A percentile compares a stretch with the other conserved stretches of the same genome.
Evolutionary conservation across 1,284 basidiomycete species (phyloP).

Genomic region (Apiotrichum gamsii): DNA sequence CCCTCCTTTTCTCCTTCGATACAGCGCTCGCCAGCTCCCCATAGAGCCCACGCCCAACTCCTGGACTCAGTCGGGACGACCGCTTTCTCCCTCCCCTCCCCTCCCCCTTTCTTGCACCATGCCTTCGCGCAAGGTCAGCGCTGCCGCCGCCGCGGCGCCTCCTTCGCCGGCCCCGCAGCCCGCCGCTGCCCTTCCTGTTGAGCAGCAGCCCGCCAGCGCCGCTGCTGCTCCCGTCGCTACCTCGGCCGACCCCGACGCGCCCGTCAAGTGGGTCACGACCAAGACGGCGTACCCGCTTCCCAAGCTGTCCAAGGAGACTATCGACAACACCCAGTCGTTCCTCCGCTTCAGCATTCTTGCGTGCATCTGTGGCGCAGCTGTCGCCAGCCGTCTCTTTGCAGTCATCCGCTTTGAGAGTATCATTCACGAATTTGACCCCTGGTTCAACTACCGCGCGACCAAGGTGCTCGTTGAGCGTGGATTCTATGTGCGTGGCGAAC

Average conservation of each 20-base stretch:
- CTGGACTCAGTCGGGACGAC: not conserved
- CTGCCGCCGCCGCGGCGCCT: not conserved
- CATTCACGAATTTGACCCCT: conserved; percentile 81
- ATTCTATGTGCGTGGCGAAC: conserved; percentile 69
- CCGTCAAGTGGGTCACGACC: not conserved
- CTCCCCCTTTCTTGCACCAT: not conserved
- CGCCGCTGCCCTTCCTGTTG: not conserved
- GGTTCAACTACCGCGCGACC: conserved; percentile 61
- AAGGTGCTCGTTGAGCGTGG: conserved; percentile 79
- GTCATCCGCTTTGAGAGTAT: conserved; percentile 98
- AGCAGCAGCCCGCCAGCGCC: not conserved
- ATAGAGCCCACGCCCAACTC: conserved; percentile 3
- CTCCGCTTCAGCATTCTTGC: conserved; percentile 78
- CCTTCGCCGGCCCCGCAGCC: not conserved
- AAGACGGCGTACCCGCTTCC: conserved; percentile 45
- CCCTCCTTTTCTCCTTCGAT: not conserved
- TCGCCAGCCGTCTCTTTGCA: conserved; percentile 92
- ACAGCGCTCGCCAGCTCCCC: not conserved
- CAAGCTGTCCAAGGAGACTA: conserved; percentile 53
- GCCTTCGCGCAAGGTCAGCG: conserved; percentile 2
- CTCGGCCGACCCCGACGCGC: not conserved
- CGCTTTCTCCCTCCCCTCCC: not conserved
- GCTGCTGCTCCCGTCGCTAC: too few species aligned
- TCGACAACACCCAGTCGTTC: conserved; percentile 74
- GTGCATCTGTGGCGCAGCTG: conserved; percentile 85